Evolutionary conservation across 352 stramenopile species (phyloP).

Genomic region (Pythium dissotocum): DNA sequence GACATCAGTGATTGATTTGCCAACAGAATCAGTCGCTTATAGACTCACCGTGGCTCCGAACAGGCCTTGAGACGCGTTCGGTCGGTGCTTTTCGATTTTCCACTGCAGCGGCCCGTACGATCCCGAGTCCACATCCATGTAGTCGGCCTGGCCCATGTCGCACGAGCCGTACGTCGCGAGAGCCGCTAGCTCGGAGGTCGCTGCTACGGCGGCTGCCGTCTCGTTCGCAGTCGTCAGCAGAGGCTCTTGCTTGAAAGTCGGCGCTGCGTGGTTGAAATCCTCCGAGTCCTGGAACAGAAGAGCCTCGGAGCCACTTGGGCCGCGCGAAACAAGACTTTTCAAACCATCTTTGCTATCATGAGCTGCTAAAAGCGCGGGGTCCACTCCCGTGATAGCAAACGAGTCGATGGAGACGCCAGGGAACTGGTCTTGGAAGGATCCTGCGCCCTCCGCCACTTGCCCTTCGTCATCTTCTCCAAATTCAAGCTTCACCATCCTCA

Average conservation of each 20-base stretch:
- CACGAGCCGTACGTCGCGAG: slow-evolving; percentile 23
- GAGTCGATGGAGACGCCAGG: slow-evolving; percentile 20
- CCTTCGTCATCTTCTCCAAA: slow-evolving; percentile 11
- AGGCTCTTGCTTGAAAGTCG: slow-evolving; percentile 19
- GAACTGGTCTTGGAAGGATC: slow-evolving; percentile 12
- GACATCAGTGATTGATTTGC: neutral
- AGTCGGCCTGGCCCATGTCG: slow-evolving; percentile 23
- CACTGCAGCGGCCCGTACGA: slow-evolving; percentile 26
- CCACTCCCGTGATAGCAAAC: slow-evolving; percentile 15
- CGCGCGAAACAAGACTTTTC: slow-evolving; percentile 23
- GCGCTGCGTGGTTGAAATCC: neutral
- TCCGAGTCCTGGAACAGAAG: neutral
- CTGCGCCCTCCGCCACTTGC: neutral
- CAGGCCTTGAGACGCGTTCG: slow-evolving; percentile 5
- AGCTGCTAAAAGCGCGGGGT: slow-evolving; percentile 15
- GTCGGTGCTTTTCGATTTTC: slow-evolving; percentile 21
- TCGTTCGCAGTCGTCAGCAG: neutral
- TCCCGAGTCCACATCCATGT: slow-evolving; percentile 26
- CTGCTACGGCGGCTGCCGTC: neutral
- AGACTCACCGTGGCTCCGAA: slow-evolving; percentile 15
- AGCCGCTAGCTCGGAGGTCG: slow-evolving; percentile 21
- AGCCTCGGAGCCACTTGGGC: slow-evolving; percentile 4
- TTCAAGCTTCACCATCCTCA: slow-evolving; percentile 19
- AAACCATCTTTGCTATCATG: slow-evolving; percentile 28
- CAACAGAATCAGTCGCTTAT: neutral